phyloP scores from a whole-genome alignment of 495 filamentous ascomycete species.

The Lichenothelia convexa region DNA sequence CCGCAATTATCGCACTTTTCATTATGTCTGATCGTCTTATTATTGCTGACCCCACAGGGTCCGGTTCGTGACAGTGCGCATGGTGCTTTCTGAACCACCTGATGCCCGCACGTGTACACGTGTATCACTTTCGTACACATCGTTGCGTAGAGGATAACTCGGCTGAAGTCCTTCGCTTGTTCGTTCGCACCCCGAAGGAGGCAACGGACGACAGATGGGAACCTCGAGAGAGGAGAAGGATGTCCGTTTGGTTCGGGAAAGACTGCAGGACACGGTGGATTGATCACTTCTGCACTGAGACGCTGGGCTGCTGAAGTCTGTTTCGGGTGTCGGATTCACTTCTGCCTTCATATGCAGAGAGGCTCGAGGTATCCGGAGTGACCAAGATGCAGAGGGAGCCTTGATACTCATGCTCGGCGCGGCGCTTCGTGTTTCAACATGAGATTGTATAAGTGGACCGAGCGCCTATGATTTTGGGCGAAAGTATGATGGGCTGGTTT shows the following conservation, averaged over 20 bases:
- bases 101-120: slow-evolving; percentile 18
- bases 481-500: too few relatives aligned
- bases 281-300: background rate
- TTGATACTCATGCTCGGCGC: too few relatives aligned
- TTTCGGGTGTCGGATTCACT: too few relatives aligned
- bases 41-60: slow-evolving; percentile 13
- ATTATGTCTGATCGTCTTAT: slow-evolving; percentile 19
- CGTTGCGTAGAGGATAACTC: background rate
- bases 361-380: too few relatives aligned
- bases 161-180: background rate
- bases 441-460: too few relatives aligned
- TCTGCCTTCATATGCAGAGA: too few relatives aligned
- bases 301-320: background rate
- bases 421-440: too few relatives aligned
- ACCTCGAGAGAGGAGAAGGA: background rate
- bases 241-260: background rate
- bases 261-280: background rate
- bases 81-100: slow-evolving; percentile 12
- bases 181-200: background rate
- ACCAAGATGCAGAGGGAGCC: too few relatives aligned
- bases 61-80: slow-evolving; percentile 19
- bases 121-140: slow-evolving; percentile 23
- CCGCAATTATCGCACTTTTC: slow-evolving; percentile 22
- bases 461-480: too few relatives aligned
- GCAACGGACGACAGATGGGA: slow-evolving; percentile 3